Conservation (phyloP, 1,284 basidiomycete species). For the Heterobasidion occidentale region DNA sequence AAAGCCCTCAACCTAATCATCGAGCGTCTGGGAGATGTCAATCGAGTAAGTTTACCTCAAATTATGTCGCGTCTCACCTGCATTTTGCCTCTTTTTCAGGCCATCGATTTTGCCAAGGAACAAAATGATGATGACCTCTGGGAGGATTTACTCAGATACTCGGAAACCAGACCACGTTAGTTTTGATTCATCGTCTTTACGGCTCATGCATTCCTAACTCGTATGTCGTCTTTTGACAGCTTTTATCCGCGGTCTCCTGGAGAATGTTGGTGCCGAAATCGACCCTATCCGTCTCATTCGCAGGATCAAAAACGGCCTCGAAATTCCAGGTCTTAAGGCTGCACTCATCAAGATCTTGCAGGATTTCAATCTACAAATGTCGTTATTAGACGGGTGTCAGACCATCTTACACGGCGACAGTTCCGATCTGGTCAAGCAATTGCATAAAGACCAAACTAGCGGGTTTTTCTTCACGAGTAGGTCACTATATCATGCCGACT, state of each 20-base stretch:
- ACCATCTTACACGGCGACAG: conserved; percentile 81
- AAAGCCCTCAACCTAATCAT: conserved; percentile 93
- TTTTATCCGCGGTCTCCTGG: conserved; percentile 91
- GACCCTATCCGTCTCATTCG: conserved; percentile 92
- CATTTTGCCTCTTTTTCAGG: conserved; percentile 34
- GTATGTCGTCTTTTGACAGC: conserved; percentile 31
- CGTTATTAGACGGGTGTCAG: conserved; percentile 85
- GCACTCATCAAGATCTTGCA: conserved; percentile 96
- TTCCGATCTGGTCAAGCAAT: conserved; percentile 56
- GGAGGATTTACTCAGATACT: conserved; percentile 93
- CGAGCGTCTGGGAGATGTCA: conserved; percentile 89
- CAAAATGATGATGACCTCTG: conserved; percentile 96
- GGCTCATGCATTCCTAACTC: not conserved
- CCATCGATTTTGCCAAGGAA: conserved; percentile 98
- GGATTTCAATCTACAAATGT: conserved; percentile 90
- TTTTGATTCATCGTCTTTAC: conserved; percentile 1
- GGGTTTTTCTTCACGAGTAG: conserved; percentile 71
- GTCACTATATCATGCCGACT: conserved; percentile 15
- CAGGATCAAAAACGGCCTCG: conserved; percentile 91
- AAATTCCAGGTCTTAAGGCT: conserved; percentile 91
- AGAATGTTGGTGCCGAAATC: conserved; percentile 95
- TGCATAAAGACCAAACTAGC: conserved; percentile 70
- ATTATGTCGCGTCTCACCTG: not conserved
- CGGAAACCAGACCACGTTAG: conserved; percentile 84
- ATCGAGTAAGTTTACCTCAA: conserved; percentile 45